phyloP scores from a whole-genome alignment of 208 protist genomes.

The Jaenimonas drosophilae region DNA sequence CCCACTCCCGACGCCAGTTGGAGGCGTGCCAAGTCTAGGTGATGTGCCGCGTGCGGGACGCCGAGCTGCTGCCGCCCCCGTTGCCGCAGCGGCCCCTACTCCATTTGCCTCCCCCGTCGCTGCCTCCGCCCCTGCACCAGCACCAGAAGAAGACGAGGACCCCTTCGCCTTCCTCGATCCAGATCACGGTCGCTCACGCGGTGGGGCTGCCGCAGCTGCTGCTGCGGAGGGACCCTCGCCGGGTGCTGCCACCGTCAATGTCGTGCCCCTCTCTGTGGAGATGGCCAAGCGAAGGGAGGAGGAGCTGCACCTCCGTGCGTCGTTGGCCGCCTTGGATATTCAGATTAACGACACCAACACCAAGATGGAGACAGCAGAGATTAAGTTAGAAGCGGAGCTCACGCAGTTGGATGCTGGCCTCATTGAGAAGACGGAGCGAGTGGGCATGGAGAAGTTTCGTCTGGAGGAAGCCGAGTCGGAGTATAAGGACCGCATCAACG shows the following conservation, averaged over 20 bases:
- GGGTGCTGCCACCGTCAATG: too few relatives aligned
- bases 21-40: too few relatives aligned
- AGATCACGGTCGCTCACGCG: too few relatives aligned
- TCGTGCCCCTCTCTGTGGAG: not conserved
- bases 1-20: too few relatives aligned
- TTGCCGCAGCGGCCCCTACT: too few relatives aligned
- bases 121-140: too few relatives aligned
- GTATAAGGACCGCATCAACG: conserved; percentile 5
- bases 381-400: conserved; percentile 17
- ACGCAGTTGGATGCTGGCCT: conserved; percentile 11
- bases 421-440: conserved; percentile 14
- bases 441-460: conserved; percentile 3
- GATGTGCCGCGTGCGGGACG: too few relatives aligned
- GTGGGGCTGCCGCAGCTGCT: too few relatives aligned
- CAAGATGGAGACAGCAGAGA: conserved; percentile 8
- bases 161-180: conserved; percentile 16
- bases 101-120: too few relatives aligned
- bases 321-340: conserved; percentile 18
- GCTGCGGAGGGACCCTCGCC: too few relatives aligned
- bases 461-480: not conserved
- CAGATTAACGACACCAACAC: conserved; percentile 7
- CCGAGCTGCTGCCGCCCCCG: too few relatives aligned
- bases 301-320: conserved; percentile 15
- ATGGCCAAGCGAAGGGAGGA: conserved; percentile 6
- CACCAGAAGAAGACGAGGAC: conserved; percentile 7